Conservation (phyloP, 2,329 filamentous ascomycete genomes). For the Xylariaceae sp. region DNA sequence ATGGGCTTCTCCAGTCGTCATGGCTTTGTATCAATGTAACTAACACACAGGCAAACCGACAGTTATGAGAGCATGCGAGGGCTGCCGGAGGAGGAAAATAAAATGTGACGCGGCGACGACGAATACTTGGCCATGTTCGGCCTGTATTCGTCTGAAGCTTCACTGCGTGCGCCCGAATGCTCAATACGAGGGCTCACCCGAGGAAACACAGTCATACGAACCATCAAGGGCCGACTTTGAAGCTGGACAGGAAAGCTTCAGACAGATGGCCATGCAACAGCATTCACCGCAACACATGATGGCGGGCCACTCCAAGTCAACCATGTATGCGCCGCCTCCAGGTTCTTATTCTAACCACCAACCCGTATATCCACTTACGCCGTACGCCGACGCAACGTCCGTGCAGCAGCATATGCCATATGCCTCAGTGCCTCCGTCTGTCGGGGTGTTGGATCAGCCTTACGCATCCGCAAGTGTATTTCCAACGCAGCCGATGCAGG, state of each 20-base stretch:
- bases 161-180: slow-evolving; percentile 91
- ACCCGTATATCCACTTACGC: slow-evolving; percentile 53
- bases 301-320: slow-evolving; percentile 48
- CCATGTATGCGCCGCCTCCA: slow-evolving; percentile 55
- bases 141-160: slow-evolving; percentile 89
- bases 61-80: slow-evolving; percentile 98
- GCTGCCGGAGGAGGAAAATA: slow-evolving; percentile 93
- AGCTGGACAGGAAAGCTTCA: slow-evolving; percentile 52
- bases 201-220: slow-evolving; percentile 55
- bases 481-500: slow-evolving; percentile 58
- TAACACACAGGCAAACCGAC: slow-evolving; percentile 28
- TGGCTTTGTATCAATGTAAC: slow-evolving; percentile 16
- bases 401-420: slow-evolving; percentile 59
- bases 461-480: slow-evolving; percentile 59
- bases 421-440: slow-evolving; percentile 55
- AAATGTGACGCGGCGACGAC: slow-evolving; percentile 97
- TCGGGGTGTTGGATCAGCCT: slow-evolving; percentile 57
- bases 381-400: slow-evolving; percentile 53
- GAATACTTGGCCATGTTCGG: slow-evolving; percentile 96
- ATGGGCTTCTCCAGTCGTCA: slow-evolving; percentile 37
- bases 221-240: slow-evolving; percentile 52
- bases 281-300: slow-evolving; percentile 50
- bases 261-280: slow-evolving; percentile 60
- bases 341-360: slow-evolving; percentile 54
- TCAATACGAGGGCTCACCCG: slow-evolving; percentile 67